Conservation (phyloP, 106 monocot species). For the Dendrobium chrysotoxum region DNA sequence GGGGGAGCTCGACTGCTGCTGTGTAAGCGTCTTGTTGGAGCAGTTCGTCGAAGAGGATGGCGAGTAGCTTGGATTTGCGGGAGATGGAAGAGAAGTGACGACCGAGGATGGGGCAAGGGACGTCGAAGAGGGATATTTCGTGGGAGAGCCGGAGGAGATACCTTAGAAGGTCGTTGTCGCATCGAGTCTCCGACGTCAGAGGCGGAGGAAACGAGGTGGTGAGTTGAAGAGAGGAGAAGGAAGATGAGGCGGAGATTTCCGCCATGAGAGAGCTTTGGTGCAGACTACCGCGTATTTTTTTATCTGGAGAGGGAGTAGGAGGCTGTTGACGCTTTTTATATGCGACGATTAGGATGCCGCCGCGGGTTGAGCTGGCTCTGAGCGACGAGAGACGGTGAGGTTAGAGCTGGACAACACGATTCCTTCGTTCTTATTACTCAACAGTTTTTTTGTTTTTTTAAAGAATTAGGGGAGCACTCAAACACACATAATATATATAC, state of each 20-base stretch:
- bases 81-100: conserved; percentile 18
- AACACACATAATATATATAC: too few relatives aligned
- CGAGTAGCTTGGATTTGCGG: conserved; percentile 35
- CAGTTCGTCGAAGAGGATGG: conserved; percentile 60
- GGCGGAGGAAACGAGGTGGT: not conserved
- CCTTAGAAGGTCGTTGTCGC: not conserved
- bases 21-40: not conserved
- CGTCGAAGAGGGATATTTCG: not conserved
- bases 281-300: not conserved
- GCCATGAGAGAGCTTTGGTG: not conserved
- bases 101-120: not conserved
- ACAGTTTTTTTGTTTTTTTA: not conserved
- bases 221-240: not conserved
- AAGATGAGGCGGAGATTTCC: not conserved
- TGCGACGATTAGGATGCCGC: not conserved
- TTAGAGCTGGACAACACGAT: not conserved
- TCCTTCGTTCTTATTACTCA: not conserved
- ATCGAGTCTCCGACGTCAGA: not conserved
- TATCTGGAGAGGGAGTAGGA: too few relatives aligned
- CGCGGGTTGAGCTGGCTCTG: conserved; percentile 1
- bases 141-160: not conserved
- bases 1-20: conserved; percentile 9
- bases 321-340: not conserved
- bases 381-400: not conserved
- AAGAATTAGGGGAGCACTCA: too few relatives aligned